Conservation (phyloP, 225 moss, liverwort and hornwort genomes). For the Thuidium tamariscinum region DNA sequence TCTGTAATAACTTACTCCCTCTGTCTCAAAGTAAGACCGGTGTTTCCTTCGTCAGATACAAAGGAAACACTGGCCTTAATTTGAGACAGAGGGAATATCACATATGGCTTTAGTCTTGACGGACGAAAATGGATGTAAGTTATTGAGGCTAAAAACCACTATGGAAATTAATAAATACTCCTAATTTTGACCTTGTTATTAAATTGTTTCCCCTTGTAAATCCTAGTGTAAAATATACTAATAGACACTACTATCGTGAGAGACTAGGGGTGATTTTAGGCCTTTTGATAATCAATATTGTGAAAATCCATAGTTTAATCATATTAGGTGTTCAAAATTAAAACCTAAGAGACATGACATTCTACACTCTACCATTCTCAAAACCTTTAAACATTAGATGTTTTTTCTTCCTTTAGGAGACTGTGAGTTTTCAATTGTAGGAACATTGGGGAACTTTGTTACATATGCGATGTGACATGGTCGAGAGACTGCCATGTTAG, state of each 20-base stretch:
- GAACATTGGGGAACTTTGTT: too few species aligned
- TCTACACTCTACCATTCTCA: background rate
- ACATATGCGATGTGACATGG: too few species aligned
- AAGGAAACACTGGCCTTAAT: too few species aligned
- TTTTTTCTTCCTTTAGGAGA: too few species aligned
- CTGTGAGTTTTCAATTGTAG: too few species aligned
- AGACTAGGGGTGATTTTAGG: background rate
- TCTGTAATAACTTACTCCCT: too few species aligned
- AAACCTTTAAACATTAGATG: rapidly evolving
- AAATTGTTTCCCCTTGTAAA: background rate
- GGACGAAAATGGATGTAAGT: background rate
- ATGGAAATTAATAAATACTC: background rate
- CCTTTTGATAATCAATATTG: rapidly evolving
- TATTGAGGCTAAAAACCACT: background rate
- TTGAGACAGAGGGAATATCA: too few species aligned
- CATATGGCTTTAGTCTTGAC: background rate
- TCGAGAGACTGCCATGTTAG: too few species aligned
- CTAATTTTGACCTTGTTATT: background rate
- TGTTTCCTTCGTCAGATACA: too few species aligned
- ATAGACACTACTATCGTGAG: background rate
- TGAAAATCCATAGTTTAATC: background rate
- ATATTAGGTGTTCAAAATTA: background rate
- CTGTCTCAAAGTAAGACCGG: too few species aligned
- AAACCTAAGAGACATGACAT: background rate
- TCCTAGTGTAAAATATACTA: background rate